Conservation (phyloP, 2,329 filamentous ascomycete species). For the Leptographium radiaticola region DNA sequence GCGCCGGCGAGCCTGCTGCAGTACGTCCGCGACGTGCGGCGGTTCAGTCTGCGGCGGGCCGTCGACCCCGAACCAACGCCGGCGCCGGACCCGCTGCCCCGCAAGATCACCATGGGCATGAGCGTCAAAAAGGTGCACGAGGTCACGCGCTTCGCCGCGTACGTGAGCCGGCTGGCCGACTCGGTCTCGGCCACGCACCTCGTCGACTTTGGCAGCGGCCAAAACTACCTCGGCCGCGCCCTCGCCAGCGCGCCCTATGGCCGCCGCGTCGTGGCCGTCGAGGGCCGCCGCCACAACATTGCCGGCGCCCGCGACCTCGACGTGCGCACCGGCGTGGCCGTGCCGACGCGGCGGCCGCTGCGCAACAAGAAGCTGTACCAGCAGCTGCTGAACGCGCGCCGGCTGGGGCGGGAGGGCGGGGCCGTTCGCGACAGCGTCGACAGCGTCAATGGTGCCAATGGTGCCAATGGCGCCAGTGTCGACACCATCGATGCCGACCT, state of each 20-base stretch:
- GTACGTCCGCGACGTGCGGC: constrained; percentile 61
- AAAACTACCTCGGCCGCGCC: constrained; percentile 87
- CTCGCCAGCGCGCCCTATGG: constrained; percentile 79
- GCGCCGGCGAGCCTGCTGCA: constrained; percentile 48
- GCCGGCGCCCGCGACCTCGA: constrained; percentile 74
- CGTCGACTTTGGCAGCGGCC: constrained; percentile 90
- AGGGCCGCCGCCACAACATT: constrained; percentile 78
- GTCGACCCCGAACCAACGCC: constrained; percentile 30
- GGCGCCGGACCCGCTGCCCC: constrained; percentile 40
- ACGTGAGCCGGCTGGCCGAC: constrained; percentile 50
- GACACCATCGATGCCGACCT: no score
- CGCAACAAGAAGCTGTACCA: constrained; percentile 73
- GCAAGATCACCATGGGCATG: constrained; percentile 76
- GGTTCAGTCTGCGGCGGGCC: constrained; percentile 51
- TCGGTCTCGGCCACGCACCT: constrained; percentile 62
- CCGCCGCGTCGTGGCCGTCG: constrained; percentile 77
- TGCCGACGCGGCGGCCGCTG: constrained; percentile 55
- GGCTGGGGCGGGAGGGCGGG: constrained; percentile 19
- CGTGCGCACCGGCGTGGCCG: constrained; percentile 60
- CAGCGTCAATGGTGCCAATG: no score
- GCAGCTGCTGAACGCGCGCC: constrained; percentile 31
- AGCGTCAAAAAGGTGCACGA: constrained; percentile 93
- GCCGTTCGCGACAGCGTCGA: no score
- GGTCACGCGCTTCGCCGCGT: constrained; percentile 80
- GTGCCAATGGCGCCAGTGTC: no score